Percentiles rank a stretch among this genome's conserved stretches.
These are phyloP conservation scores for Hypoxylon sp. DNA, from an alignment of 2,329 filamentous ascomycete genomes.

Conservation along the genomic window DNA sequence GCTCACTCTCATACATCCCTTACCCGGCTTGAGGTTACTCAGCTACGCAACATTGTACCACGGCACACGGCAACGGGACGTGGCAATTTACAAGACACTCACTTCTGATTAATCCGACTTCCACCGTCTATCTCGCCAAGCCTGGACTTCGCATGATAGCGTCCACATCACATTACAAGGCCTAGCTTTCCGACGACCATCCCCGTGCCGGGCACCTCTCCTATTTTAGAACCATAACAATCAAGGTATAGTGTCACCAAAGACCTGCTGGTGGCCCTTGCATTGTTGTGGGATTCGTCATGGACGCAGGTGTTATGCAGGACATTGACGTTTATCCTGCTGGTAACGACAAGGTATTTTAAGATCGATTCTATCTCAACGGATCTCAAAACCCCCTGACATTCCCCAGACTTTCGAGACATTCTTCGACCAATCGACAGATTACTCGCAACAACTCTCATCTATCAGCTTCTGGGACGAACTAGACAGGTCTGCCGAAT, in stretches of 20 bases:
- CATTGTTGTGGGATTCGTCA: slow-evolving; percentile 51
- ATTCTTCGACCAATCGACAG: slow-evolving; percentile 52
- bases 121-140: slow-evolving; percentile 37
- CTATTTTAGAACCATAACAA: slow-evolving; percentile 33
- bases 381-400: slow-evolving; percentile 38
- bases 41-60: slow-evolving; percentile 32
- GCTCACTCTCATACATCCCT: slow-evolving; percentile 13
- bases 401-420: slow-evolving; percentile 49
- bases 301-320: slow-evolving; percentile 55
- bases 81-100: slow-evolving; percentile 28
- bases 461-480: slow-evolving; percentile 54
- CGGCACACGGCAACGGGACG: slow-evolving; percentile 39
- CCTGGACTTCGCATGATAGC: slow-evolving; percentile 37
- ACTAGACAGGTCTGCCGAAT: slow-evolving; percentile 51
- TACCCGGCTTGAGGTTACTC: slow-evolving; percentile 30
- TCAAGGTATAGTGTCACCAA: slow-evolving; percentile 42
- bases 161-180: slow-evolving; percentile 30
- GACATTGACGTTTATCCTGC: slow-evolving; percentile 54
- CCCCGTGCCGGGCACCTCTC: slow-evolving; percentile 27
- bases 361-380: slow-evolving; percentile 17
- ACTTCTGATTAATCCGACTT: slow-evolving; percentile 21
- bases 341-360: slow-evolving; percentile 52
- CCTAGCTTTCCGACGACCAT: slow-evolving; percentile 27
- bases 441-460: slow-evolving; percentile 51
- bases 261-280: slow-evolving; percentile 44